phyloP scores from a whole-genome alignment of 1,284 basidiomycete genomes.

The Trametes sp. region DNA sequence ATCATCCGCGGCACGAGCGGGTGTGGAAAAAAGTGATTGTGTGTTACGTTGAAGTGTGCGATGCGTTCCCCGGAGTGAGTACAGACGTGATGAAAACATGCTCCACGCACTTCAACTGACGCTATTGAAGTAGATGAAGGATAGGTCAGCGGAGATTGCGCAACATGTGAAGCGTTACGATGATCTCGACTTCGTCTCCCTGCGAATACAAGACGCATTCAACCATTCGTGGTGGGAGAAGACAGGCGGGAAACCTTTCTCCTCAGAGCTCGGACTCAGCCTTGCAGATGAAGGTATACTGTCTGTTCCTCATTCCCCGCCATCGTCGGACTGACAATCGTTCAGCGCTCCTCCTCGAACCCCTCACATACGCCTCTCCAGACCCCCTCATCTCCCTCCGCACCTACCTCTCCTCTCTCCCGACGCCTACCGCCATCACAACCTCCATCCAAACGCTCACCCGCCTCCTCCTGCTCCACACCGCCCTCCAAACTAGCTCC shows the following conservation, averaged over 20 bases:
- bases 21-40: conserved; percentile 70
- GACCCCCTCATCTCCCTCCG: conserved; percentile 59
- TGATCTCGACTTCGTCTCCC: conserved; percentile 62
- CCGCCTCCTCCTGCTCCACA: conserved; percentile 75
- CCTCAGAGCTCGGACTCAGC: conserved; percentile 49
- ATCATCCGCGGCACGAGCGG: conserved; percentile 67
- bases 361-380: conserved; percentile 16
- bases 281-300: conserved; percentile 64
- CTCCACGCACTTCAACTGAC: conserved; percentile 4
- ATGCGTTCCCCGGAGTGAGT: conserved; percentile 67
- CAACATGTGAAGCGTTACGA: conserved; percentile 54
- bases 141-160: conserved; percentile 61
- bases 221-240: conserved; percentile 70
- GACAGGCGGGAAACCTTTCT: conserved; percentile 44
- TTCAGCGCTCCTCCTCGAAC: conserved; percentile 39
- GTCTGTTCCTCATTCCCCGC: not conserved
- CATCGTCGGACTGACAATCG: conserved; percentile 14
- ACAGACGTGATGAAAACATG: not conserved
- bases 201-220: conserved; percentile 77
- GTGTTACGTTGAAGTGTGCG: conserved; percentile 75
- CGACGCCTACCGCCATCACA: conserved; percentile 79
- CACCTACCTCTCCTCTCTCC: conserved; percentile 72
- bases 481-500: conserved; percentile 62
- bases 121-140: conserved; percentile 52
- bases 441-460: conserved; percentile 69